Percentiles rank a stretch among this genome's conserved stretches.
These are phyloP conservation scores for Oryza punctata DNA, from an alignment of 176 grass and related monocot genomes.

Conservation along the genomic window DNA sequence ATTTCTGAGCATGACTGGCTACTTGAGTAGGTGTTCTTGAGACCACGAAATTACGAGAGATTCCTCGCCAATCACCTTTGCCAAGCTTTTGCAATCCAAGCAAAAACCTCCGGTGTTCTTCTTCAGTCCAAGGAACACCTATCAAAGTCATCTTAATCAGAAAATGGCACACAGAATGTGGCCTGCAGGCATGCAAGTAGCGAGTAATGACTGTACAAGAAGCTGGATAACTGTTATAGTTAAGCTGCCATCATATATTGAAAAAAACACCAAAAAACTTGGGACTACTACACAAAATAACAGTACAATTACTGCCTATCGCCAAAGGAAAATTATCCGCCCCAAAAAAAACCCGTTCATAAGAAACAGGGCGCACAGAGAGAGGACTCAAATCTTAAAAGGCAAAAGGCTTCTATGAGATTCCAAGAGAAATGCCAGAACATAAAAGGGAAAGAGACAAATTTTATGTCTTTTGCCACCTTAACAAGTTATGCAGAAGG, in stretches of 20 bases:
- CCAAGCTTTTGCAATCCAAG: conserved; percentile 94
- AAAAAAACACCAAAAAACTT: not conserved
- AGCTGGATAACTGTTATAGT: not conserved
- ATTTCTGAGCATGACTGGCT: conserved; percentile 98
- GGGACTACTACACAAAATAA: not conserved
- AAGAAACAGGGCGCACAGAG: not conserved
- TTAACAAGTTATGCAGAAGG: not conserved
- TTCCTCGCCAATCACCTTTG: conserved; percentile 97
- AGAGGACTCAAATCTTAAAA: not conserved
- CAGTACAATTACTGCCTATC: conserved; percentile 5
- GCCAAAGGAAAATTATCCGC: not conserved
- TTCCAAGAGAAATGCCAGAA: conserved; percentile 8
- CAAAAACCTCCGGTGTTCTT: conserved; percentile 96
- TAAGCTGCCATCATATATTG: not conserved
- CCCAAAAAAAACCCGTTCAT: not conserved
- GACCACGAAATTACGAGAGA: conserved; percentile 97
- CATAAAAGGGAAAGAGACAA: not conserved
- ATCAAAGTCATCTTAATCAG: conserved; percentile 34
- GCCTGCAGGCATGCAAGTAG: not conserved
- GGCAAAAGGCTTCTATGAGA: not conserved
- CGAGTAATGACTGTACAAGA: conserved; percentile 2
- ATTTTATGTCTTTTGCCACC: not conserved
- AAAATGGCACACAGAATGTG: conserved; percentile 15
- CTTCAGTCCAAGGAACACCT: conserved; percentile 99
- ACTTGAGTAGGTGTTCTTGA: conserved; percentile 98